A percentile compares a stretch with the other conserved stretches of the same genome.
phyloP scores from a whole-genome alignment of 108 stramenopile genomes.

The Asterionellopsis glacialis region DNA sequence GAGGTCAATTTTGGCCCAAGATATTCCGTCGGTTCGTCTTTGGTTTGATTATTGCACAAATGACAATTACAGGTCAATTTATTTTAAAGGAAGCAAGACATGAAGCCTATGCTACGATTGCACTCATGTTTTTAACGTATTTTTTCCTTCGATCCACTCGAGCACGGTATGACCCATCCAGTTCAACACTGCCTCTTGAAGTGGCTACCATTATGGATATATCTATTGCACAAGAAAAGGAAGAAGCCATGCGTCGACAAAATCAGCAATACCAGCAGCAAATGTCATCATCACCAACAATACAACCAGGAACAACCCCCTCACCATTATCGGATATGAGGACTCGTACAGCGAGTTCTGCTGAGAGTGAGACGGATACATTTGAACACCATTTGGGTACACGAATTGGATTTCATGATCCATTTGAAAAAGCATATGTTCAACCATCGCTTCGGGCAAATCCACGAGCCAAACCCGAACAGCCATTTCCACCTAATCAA shows the following conservation, averaged over 20 bases:
- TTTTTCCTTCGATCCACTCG: conserved; percentile 77
- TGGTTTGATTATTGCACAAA: conserved; percentile 85
- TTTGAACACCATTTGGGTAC: conserved; percentile 47
- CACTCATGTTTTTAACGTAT: conserved; percentile 84
- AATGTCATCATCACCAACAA: background rate
- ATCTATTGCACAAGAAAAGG: conserved; percentile 54
- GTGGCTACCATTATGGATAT: conserved; percentile 92
- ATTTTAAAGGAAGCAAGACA: conserved; percentile 84
- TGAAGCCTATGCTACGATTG: conserved; percentile 85
- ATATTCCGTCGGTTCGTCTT: conserved; percentile 88
- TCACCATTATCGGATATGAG: background rate
- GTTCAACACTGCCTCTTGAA: conserved; percentile 77
- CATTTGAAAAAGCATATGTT: conserved; percentile 76
- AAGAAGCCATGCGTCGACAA: conserved; percentile 35
- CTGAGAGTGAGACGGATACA: background rate
- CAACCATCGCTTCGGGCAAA: conserved; percentile 81
- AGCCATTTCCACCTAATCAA: conserved; percentile 84
- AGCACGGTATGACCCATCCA: conserved; percentile 83
- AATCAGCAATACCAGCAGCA: conserved; percentile 2
- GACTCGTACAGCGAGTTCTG: background rate
- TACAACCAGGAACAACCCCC: no score
- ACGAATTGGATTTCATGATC: conserved; percentile 59
- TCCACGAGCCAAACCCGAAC: conserved; percentile 77
- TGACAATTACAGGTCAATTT: conserved; percentile 88
- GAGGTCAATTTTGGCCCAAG: conserved; percentile 92